Conservation (phyloP, 2,329 filamentous ascomycete genomes). For the Aureobasidium sp. region DNA sequence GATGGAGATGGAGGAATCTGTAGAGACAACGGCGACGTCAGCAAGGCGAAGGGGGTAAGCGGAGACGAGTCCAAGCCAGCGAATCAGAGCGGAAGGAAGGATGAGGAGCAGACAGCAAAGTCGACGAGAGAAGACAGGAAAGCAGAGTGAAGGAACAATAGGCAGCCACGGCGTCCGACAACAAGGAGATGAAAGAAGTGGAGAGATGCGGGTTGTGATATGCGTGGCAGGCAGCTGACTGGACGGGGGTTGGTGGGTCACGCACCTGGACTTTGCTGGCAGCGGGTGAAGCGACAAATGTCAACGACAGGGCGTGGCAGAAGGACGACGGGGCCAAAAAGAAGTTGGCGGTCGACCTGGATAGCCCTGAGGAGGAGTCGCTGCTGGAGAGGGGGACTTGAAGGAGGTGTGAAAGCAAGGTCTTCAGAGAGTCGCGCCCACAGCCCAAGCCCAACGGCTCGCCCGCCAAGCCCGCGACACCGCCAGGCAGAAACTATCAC, state of each 20-base stretch:
- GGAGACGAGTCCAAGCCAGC: constrained; percentile 9
- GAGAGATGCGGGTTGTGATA: not conserved
- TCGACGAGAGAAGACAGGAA: not conserved
- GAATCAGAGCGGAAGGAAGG: not conserved
- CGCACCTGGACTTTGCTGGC: constrained; percentile 5
- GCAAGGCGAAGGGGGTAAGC: constrained; percentile 7
- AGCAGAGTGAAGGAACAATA: constrained; percentile 4
- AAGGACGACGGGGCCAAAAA: constrained; percentile 1
- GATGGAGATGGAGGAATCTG: constrained; percentile 15
- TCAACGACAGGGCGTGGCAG: constrained; percentile 5
- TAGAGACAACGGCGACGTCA: constrained; percentile 15
- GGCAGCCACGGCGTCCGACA: constrained; percentile 3
- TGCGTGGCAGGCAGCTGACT: constrained; percentile 11
- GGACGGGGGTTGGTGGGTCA: constrained; percentile 3
- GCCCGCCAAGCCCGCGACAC: not conserved
- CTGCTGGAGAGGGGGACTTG: not conserved
- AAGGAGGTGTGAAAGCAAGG: constrained; percentile 8
- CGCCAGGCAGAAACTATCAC: too few species aligned
- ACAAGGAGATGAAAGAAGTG: not conserved
- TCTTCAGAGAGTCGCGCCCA: not conserved
- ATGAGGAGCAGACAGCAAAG: not conserved
- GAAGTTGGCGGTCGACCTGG: constrained; percentile 8
- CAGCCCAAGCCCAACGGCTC: not conserved
- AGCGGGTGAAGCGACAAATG: not conserved
- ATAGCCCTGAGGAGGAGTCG: constrained; percentile 1